Evolutionary conservation across 2,329 filamentous ascomycete genomes (phyloP).

Genomic region (Metarhizium anisopliae): DNA sequence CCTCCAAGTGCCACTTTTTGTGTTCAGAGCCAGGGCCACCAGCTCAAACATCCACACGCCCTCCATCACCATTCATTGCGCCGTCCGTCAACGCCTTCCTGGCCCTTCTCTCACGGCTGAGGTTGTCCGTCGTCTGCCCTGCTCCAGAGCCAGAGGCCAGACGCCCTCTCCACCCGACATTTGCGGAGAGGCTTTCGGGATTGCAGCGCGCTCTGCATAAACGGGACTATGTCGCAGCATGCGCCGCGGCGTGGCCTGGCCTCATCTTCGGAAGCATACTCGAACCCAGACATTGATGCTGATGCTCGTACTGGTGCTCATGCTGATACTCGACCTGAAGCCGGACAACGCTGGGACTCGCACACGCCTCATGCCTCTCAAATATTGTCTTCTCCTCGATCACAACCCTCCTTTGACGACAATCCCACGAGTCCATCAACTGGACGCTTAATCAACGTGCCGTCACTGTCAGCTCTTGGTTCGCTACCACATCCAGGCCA

Average conservation of each 20-base stretch:
- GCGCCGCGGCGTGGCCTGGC: conserved; percentile 34
- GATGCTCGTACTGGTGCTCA: neutral
- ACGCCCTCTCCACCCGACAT: conserved; percentile 2
- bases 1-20: neutral
- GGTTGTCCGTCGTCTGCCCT: neutral
- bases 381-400: conserved; percentile 12
- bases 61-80: neutral
- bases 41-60: conserved; percentile 1
- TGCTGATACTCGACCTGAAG: neutral
- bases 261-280: conserved; percentile 18
- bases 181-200: conserved; percentile 7
- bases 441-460: conserved; percentile 22
- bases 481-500: conserved; percentile 15
- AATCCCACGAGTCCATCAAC: conserved; percentile 36
- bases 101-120: conserved; percentile 1
- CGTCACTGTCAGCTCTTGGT: conserved; percentile 12
- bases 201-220: conserved; percentile 11
- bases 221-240: conserved; percentile 43
- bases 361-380: conserved; percentile 8
- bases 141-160: neutral
- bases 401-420: conserved; percentile 19
- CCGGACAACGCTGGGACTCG: conserved; percentile 1
- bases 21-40: neutral
- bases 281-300: conserved; percentile 3
- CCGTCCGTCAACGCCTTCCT: neutral